Evolutionary conservation across 2,329 filamentous ascomycete species (phyloP), one percentile per base, ranked within the genome.

Genomic region (Camptophora hylomeconis): DNA sequence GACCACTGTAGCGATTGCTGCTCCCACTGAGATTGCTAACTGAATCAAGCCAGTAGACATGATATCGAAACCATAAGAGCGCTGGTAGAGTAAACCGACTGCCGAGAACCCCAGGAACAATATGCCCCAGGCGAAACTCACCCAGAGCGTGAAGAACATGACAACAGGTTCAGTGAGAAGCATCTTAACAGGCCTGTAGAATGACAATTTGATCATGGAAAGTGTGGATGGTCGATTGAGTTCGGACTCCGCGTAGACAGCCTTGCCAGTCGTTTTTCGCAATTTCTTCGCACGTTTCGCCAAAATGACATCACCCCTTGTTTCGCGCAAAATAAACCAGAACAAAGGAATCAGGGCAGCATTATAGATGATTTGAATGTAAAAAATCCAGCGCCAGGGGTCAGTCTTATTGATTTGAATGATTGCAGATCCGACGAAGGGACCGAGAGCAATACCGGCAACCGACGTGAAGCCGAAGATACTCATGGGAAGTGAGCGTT

Each of bases 381-480:
- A 50, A 36, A 58, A 63, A 20, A 62, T 59, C 58, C 58, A 62
- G 39, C 56, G 43, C 58, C 58, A 61, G 1, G 50, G 49, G 5
- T 41, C 38, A 1, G 18, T 30, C 24, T 51, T 51, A 6, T 45
- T 45, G 15, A 54, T 54, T 5, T 49, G 38, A 11, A 56, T 43
- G 15, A 58, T 53, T 1, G 53, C 46, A 18, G 50, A 51, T 3
- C 59, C 59, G 9, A 61, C 49, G 5, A 63, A 57, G 2, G 59
- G 60, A 1, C 60, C 60, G 17, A 60, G 45, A 5, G 51, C 58
- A 11, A 63, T 48, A 1, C 60, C 59, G 7, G 57, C 48, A 4
- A 63, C 51, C 17, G 57, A 50, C 0, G 52, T 55, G 17, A 57
- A 56, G 0, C 59, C 58, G 20, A 57, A 63, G 7, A 62, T 40